phyloP scores from a whole-genome alignment of 768 basidiomycete genomes.

The Boletus rubropictus region DNA sequence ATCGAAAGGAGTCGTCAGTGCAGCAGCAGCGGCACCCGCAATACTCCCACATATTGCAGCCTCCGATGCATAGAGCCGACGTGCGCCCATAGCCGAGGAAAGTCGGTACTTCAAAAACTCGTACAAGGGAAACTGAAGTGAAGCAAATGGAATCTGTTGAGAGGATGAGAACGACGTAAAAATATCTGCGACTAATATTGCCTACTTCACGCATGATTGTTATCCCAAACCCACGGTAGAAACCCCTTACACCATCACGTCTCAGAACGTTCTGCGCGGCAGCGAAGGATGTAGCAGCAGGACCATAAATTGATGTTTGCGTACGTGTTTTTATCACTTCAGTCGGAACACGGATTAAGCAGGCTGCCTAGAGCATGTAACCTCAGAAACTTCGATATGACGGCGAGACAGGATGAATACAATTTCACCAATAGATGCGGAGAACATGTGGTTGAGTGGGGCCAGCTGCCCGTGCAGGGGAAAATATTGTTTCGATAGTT shows the following conservation, averaged over 20 bases:
- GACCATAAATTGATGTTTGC: constrained; percentile 77
- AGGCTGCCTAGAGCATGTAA: constrained; percentile 57
- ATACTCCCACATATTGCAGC: constrained; percentile 87
- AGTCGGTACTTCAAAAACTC: constrained; percentile 75
- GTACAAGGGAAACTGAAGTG: constrained; percentile 93
- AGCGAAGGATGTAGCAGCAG: constrained; percentile 53
- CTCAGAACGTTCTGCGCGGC: constrained; percentile 52
- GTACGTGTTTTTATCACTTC: constrained; percentile 93
- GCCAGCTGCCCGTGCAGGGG: constrained; percentile 57
- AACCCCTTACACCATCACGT: constrained; percentile 66
- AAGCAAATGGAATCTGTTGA: constrained; percentile 88
- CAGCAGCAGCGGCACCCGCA: constrained; percentile 87
- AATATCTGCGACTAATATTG: neutral
- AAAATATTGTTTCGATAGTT: constrained; percentile 72
- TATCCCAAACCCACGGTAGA: constrained; percentile 83
- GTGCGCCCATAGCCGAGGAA: constrained; percentile 47
- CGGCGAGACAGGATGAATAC: constrained; percentile 29
- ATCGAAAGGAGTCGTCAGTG: constrained; percentile 88
- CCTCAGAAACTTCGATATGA: constrained; percentile 9
- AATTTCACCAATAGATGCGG: constrained; percentile 58
- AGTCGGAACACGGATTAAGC: constrained; percentile 89
- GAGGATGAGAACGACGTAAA: constrained; percentile 3
- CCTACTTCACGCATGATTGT: constrained; percentile 66
- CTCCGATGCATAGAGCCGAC: constrained; percentile 61
- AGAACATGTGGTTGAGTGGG: constrained; percentile 57